Conservation (phyloP, 805 yeast species). For the Teunomyces gatunensis region DNA sequence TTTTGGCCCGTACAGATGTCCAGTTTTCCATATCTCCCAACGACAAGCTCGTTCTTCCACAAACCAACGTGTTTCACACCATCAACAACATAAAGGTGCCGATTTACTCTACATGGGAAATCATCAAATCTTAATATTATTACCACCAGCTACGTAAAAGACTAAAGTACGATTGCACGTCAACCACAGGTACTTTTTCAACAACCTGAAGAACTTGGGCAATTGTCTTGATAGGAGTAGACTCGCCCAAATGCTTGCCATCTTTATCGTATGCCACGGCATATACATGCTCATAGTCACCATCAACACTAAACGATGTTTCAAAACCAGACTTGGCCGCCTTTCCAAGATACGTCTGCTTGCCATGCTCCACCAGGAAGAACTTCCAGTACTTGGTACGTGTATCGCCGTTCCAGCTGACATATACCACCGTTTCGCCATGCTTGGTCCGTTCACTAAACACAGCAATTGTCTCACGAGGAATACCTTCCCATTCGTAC, state of each 20-base stretch:
- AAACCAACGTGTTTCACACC: background rate
- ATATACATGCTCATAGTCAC: conserved; percentile 7
- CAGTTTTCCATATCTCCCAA: conserved; percentile 4
- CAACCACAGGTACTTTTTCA: background rate
- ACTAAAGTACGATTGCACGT: background rate
- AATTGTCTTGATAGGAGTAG: conserved; percentile 7
- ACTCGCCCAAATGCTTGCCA: conserved; percentile 12
- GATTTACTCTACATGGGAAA: background rate
- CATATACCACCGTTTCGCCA: conserved; percentile 19
- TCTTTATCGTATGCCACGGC: conserved; percentile 15
- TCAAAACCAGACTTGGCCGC: conserved; percentile 27
- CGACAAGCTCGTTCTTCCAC: conserved; percentile 6
- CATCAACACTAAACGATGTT: conserved; percentile 12
- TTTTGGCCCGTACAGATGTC: conserved; percentile 8
- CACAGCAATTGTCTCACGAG: conserved; percentile 31
- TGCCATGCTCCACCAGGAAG: conserved; percentile 13
- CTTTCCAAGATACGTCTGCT: conserved; percentile 14
- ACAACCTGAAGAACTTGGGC: background rate
- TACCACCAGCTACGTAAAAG: background rate
- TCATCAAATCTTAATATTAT: background rate
- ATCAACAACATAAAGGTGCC: background rate
- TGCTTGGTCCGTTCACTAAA: conserved; percentile 13
- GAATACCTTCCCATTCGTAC: conserved; percentile 32
- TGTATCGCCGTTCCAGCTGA: conserved; percentile 42
- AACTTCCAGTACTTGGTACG: conserved; percentile 29